Percentiles rank a stretch among this genome's conserved stretches.
phyloP scores from a whole-genome alignment of 805 yeast genomes.

The Lipomyces kockii region DNA sequence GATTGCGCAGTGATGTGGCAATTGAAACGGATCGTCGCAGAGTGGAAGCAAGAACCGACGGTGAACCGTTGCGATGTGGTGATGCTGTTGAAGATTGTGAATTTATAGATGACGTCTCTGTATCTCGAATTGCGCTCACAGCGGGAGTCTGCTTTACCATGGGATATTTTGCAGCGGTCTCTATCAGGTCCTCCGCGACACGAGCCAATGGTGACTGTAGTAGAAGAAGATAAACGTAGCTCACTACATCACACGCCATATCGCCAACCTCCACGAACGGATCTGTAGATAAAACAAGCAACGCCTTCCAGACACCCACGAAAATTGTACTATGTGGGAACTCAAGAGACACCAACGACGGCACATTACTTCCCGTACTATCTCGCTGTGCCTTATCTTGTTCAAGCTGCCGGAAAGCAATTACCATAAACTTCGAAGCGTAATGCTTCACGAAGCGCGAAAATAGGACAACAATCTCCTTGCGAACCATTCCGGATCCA shows the following conservation, averaged over 20 bases:
- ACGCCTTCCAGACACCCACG: slow-evolving; percentile 84
- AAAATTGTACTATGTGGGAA: slow-evolving; percentile 82
- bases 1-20: slow-evolving; percentile 38
- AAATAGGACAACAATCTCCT: slow-evolving; percentile 78
- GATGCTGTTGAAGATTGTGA: slow-evolving; percentile 5
- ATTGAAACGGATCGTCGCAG: slow-evolving; percentile 40
- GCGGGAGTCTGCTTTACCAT: neutral
- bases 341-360: slow-evolving; percentile 13
- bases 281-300: slow-evolving; percentile 80
- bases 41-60: slow-evolving; percentile 31
- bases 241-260: slow-evolving; percentile 75
- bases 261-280: slow-evolving; percentile 81
- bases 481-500: slow-evolving; percentile 86
- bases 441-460: slow-evolving; percentile 74
- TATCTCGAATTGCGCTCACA: neutral
- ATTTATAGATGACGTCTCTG: neutral
- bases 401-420: slow-evolving; percentile 82
- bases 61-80: slow-evolving; percentile 14
- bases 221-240: slow-evolving; percentile 66
- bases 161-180: neutral
- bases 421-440: slow-evolving; percentile 74
- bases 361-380: neutral
- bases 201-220: slow-evolving; percentile 68
- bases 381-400: slow-evolving; percentile 55
- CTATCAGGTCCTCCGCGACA: slow-evolving; percentile 55